phyloP scores from a whole-genome alignment of 352 stramenopile species.

The Phytophthora pluvialis region DNA sequence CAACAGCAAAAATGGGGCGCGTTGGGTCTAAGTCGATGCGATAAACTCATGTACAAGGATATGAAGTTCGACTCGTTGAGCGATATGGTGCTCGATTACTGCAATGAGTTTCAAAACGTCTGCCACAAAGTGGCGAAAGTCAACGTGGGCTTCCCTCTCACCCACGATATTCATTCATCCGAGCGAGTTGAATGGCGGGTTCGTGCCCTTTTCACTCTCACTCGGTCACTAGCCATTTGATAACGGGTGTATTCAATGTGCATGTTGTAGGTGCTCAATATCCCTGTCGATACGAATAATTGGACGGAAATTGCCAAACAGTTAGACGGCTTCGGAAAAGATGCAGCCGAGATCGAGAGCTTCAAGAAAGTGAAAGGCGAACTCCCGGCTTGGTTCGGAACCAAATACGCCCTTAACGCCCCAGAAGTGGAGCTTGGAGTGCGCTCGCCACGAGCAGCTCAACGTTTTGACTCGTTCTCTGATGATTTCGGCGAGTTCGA shows the following conservation, averaged over 20 bases:
- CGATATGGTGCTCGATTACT: slow-evolving; percentile 77
- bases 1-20: slow-evolving; percentile 85
- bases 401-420: slow-evolving; percentile 67
- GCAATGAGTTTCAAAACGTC: slow-evolving; percentile 62
- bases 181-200: slow-evolving; percentile 89
- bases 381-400: slow-evolving; percentile 63
- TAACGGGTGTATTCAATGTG: slow-evolving; percentile 6
- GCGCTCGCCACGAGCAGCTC: slow-evolving; percentile 51
- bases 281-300: slow-evolving; percentile 50
- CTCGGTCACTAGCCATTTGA: background rate
- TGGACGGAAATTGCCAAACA: slow-evolving; percentile 66
- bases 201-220: slow-evolving; percentile 17
- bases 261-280: slow-evolving; percentile 62
- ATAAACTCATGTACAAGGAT: slow-evolving; percentile 89
- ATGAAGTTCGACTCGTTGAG: slow-evolving; percentile 81
- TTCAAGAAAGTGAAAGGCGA: slow-evolving; percentile 72
- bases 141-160: slow-evolving; percentile 87
- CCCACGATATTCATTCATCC: slow-evolving; percentile 86
- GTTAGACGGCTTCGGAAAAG: slow-evolving; percentile 72
- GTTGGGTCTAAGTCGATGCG: slow-evolving; percentile 81
- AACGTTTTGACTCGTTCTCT: slow-evolving; percentile 38
- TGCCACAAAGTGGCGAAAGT: slow-evolving; percentile 79
- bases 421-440: slow-evolving; percentile 57
- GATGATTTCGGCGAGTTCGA: slow-evolving; percentile 45
- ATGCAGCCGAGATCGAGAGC: slow-evolving; percentile 66